These are phyloP conservation scores for Pseudopyricularia cyperi DNA, from an alignment of 2,329 filamentous ascomycete species.

Conservation along the genomic window DNA sequence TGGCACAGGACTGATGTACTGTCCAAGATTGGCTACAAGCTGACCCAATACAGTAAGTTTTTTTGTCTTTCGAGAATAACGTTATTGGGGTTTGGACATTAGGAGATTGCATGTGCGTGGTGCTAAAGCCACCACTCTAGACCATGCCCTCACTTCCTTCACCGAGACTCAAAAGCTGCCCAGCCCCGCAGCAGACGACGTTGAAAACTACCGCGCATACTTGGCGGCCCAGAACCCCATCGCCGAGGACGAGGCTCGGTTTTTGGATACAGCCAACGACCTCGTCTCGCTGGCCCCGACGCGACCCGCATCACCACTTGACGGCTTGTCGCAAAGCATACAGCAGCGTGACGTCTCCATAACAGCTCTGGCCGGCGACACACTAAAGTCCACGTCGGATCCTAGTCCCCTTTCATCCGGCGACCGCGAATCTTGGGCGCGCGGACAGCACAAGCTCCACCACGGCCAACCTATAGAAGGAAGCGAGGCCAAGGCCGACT, in stretches of 20 bases:
- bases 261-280: slow-evolving; percentile 42
- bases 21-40: slow-evolving; percentile 50
- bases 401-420: neutral
- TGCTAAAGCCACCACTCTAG: slow-evolving; percentile 19
- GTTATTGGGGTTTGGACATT: neutral
- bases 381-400: neutral
- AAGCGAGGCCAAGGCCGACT: neutral
- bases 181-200: slow-evolving; percentile 29
- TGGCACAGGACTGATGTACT: slow-evolving; percentile 48
- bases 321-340: too few species aligned
- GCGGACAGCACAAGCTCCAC: neutral
- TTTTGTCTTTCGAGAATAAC: neutral
- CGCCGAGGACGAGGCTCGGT: slow-evolving; percentile 43
- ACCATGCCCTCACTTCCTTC: slow-evolving; percentile 47
- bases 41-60: slow-evolving; percentile 50
- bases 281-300: slow-evolving; percentile 28
- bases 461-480: neutral
- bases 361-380: neutral
- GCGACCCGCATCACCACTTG: neutral
- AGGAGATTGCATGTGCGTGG: neutral
- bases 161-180: slow-evolving; percentile 35
- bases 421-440: neutral
- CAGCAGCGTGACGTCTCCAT: neutral
- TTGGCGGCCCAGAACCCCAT: slow-evolving; percentile 39
- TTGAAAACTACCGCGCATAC: slow-evolving; percentile 36